phyloP scores from a whole-genome alignment of 768 basidiomycete genomes.

The Cyclocybe aegerita region DNA sequence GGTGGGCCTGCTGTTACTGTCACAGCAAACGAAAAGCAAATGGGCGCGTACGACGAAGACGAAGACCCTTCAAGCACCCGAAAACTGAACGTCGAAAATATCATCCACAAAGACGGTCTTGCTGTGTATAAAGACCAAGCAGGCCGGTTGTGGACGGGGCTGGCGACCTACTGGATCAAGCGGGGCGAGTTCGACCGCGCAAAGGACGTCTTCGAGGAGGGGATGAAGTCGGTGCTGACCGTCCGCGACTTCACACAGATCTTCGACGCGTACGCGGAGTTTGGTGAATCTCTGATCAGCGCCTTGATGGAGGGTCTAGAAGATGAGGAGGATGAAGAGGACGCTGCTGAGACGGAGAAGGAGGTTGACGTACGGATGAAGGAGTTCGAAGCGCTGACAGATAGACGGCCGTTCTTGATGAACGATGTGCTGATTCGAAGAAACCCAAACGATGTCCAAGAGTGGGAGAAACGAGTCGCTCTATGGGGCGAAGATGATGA shows the following conservation, averaged over 20 bases:
- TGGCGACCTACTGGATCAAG: constrained; percentile 99
- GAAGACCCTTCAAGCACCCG: constrained; percentile 72
- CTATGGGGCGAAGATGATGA: constrained; percentile 92
- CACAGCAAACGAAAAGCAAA: constrained; percentile 47
- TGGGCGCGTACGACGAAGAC: constrained; percentile 69
- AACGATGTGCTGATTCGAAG: constrained; percentile 92
- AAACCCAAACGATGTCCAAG: constrained; percentile 97
- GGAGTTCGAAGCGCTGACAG: constrained; percentile 92
- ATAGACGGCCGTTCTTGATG: constrained; percentile 91
- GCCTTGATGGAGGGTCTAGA: constrained; percentile 87
- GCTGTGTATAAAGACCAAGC: constrained; percentile 94
- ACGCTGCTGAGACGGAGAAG: constrained; percentile 71
- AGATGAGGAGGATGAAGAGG: constrained; percentile 83
- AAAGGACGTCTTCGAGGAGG: constrained; percentile 84
- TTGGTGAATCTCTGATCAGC: constrained; percentile 85
- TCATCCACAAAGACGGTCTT: constrained; percentile 85
- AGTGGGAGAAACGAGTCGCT: constrained; percentile 98
- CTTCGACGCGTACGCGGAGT: constrained; percentile 95
- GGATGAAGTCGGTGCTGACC: constrained; percentile 81
- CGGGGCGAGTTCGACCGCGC: constrained; percentile 93
- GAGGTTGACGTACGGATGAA: constrained; percentile 90
- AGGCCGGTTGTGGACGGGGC: constrained; percentile 91
- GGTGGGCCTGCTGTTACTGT: constrained; percentile 63
- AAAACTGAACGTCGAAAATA: constrained; percentile 83
- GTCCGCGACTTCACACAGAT: constrained; percentile 98